Percentiles rank a stretch among this genome's conserved stretches.
Evolutionary conservation across 108 stramenopile species (phyloP).

Genomic region (Aurantiochytrium sp.): DNA sequence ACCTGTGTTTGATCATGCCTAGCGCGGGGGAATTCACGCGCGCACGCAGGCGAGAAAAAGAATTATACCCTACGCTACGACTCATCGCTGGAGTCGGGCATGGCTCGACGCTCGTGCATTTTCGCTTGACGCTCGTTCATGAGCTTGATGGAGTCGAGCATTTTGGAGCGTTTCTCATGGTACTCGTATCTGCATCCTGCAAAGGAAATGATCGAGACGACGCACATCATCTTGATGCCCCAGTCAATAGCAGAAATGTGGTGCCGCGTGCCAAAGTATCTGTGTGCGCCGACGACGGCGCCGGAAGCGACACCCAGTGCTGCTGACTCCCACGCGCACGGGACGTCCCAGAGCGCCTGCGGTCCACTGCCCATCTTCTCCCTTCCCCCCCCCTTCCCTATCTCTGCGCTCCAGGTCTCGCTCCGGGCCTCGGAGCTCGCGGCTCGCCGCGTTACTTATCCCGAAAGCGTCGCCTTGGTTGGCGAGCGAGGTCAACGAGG

Average conservation of each 20-base stretch:
- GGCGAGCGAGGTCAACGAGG: no score
- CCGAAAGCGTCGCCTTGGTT: no score
- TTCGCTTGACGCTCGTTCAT: neutral
- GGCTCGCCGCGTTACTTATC: no score
- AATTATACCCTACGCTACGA: neutral
- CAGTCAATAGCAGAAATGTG: neutral
- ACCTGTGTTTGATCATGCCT: no score
- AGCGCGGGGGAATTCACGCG: neutral
- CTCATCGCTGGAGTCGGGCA: neutral
- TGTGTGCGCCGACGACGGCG: neutral
- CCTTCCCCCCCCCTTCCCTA: no score
- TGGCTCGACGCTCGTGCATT: neutral
- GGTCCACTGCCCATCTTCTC: no score
- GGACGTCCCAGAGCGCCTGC: neutral
- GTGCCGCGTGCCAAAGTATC: neutral
- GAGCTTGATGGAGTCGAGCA: neutral
- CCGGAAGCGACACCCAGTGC: neutral
- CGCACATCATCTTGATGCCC: slow-evolving; percentile 10
- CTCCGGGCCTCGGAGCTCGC: no score
- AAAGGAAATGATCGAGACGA: neutral
- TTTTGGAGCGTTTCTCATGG: neutral
- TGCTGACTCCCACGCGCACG: neutral
- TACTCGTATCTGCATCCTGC: neutral
- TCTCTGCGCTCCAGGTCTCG: no score
- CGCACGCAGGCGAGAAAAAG: neutral